These are phyloP conservation scores for Boechera retrofracta DNA, from an alignment of 345 rosid species.

Conservation along the genomic window DNA sequence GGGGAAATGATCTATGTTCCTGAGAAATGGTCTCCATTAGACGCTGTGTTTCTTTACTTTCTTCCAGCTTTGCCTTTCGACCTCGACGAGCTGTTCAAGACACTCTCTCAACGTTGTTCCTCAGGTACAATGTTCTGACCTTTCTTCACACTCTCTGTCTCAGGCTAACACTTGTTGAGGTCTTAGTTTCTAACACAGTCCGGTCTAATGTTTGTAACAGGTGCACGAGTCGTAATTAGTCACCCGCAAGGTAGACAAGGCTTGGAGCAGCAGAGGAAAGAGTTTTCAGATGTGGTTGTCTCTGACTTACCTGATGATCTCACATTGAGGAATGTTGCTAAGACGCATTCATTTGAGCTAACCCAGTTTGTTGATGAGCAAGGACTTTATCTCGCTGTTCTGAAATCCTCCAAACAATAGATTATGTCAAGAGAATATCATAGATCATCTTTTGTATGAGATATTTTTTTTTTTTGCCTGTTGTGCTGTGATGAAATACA, in stretches of 20 bases:
- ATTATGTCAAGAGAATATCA: not conserved
- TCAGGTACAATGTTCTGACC: constrained; percentile 56
- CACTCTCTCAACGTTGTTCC: constrained; percentile 61
- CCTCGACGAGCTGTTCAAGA: constrained; percentile 63
- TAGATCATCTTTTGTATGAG: constrained; percentile 13
- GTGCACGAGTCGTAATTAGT: constrained; percentile 80
- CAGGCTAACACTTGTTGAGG: constrained; percentile 6
- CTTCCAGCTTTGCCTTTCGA: constrained; percentile 73
- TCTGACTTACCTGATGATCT: constrained; percentile 78
- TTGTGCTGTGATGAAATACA: constrained; percentile 33
- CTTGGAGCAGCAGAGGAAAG: constrained; percentile 64
- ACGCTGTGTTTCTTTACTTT: constrained; percentile 80
- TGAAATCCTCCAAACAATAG: constrained; percentile 47
- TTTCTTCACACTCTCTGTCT: constrained; percentile 22
- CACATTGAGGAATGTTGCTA: constrained; percentile 59
- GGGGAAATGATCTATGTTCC: constrained; percentile 83
- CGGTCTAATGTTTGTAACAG: constrained; percentile 44
- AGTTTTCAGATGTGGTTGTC: constrained; percentile 63
- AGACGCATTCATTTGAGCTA: constrained; percentile 61
- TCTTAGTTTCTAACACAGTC: constrained; percentile 22
- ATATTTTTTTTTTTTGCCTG: not conserved
- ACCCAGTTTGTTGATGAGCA: constrained; percentile 68
- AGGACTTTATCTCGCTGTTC: constrained; percentile 72
- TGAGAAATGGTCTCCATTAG: constrained; percentile 85
- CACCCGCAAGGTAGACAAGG: constrained; percentile 79